A percentile compares a stretch with the other conserved stretches of the same genome.
phyloP scores from a whole-genome alignment of 2,329 filamentous ascomycete species.

The Arthrobotrys pseudoclavata region DNA sequence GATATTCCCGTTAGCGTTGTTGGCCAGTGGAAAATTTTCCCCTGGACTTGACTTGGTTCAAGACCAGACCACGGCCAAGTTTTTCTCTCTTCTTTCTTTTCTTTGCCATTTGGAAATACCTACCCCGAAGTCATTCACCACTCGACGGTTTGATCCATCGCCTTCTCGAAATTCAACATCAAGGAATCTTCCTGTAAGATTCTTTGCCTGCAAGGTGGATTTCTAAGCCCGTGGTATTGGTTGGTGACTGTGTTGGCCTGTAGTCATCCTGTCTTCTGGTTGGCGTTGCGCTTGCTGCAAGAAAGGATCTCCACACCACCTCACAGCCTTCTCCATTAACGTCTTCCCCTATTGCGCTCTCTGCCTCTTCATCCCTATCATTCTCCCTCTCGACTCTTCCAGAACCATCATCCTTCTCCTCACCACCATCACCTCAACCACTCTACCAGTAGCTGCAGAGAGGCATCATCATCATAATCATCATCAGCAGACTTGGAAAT shows the following conservation, averaged over 20 bases:
- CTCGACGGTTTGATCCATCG: constrained; percentile 14
- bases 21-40: constrained; percentile 58
- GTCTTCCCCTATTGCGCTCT: constrained; percentile 14
- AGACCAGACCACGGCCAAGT: constrained; percentile 39
- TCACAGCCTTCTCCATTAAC: constrained; percentile 33
- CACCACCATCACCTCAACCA: not conserved
- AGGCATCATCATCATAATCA: not conserved
- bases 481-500: not conserved
- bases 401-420: not conserved
- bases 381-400: not conserved
- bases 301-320: constrained; percentile 47
- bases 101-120: constrained; percentile 12
- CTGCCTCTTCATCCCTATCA: constrained; percentile 24
- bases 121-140: constrained; percentile 19
- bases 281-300: constrained; percentile 40
- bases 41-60: constrained; percentile 35
- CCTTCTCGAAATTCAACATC: constrained; percentile 4
- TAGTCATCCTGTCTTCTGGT: constrained; percentile 37
- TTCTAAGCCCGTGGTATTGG: constrained; percentile 27
- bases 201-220: constrained; percentile 35
- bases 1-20: constrained; percentile 60
- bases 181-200: constrained; percentile 15
- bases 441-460: not conserved
- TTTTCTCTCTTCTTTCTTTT: constrained; percentile 16
- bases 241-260: constrained; percentile 44